A percentile compares a stretch with the other conserved stretches of the same genome.
Evolutionary conservation across 164 flowering plant genomes (phyloP).

Genomic region (Tetracentron sinense): DNA sequence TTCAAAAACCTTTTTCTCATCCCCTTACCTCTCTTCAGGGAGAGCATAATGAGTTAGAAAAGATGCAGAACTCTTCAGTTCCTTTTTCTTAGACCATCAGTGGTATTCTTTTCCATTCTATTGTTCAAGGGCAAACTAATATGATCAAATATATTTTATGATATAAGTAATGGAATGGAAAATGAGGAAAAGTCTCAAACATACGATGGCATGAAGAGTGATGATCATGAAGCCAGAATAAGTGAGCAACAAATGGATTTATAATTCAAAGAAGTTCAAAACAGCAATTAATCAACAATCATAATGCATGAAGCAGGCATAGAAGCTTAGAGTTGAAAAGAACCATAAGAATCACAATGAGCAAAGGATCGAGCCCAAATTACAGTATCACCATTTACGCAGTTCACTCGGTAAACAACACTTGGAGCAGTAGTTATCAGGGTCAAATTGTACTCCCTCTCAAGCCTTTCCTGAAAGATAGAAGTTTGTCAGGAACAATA

Average conservation of each 20-base stretch:
- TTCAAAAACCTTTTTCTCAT: no score
- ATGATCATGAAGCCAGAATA: not conserved
- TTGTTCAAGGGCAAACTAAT: no score
- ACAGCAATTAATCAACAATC: not conserved
- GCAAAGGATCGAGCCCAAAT: constrained; percentile 46
- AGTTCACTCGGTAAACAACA: constrained; percentile 85
- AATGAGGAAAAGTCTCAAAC: not conserved
- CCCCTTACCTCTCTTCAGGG: no score
- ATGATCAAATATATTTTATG: no score
- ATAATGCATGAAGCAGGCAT: not conserved
- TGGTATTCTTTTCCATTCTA: no score
- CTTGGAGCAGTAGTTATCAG: constrained; percentile 97
- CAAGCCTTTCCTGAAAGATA: constrained; percentile 90
- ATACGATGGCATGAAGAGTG: not conserved
- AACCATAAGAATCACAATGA: not conserved
- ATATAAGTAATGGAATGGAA: not conserved
- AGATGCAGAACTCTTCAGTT: no score
- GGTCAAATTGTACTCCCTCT: constrained; percentile 85
- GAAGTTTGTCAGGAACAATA: not conserved
- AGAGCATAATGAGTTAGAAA: no score
- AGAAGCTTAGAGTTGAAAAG: not conserved
- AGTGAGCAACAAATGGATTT: not conserved
- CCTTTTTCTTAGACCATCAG: no score
- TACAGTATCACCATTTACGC: constrained; percentile 90
- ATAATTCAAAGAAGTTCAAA: not conserved